phyloP scores from a whole-genome alignment of 441 rosid genomes.

The Populus hybrid region DNA sequence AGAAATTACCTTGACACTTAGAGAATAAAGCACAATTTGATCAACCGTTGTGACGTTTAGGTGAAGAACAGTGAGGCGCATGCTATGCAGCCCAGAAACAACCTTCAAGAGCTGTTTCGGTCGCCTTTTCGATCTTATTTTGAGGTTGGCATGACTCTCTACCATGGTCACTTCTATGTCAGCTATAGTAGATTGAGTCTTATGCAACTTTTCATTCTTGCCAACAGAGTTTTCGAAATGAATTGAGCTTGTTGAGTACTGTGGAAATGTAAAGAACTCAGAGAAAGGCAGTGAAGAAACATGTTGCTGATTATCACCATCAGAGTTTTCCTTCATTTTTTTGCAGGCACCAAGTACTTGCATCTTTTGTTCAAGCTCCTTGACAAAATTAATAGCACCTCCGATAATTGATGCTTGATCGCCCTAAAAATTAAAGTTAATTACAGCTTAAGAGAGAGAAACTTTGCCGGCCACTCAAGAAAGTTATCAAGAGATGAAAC shows the following conservation, averaged over 20 bases:
- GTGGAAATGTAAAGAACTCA: conserved; percentile 67
- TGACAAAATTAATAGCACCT: conserved; percentile 80
- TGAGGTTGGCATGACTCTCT: conserved; percentile 43
- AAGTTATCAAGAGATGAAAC: not conserved
- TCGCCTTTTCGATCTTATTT: conserved; percentile 57
- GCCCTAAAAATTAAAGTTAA: conserved; percentile 32
- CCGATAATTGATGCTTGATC: conserved; percentile 92
- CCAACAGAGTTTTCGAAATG: conserved; percentile 18
- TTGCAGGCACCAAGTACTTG: conserved; percentile 35
- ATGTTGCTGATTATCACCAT: not conserved
- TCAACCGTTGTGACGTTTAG: conserved; percentile 67
- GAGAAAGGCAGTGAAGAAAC: conserved; percentile 33
- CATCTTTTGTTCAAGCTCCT: conserved; percentile 72
- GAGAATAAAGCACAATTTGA: conserved; percentile 61
- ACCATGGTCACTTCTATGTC: conserved; percentile 62
- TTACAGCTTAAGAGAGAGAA: not conserved
- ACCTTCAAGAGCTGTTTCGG: conserved; percentile 67
- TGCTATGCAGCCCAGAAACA: conserved; percentile 56
- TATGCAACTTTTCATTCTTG: conserved; percentile 20
- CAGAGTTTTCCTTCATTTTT: conserved; percentile 27
- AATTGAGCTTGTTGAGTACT: conserved; percentile 40
- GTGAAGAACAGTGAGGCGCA: conserved; percentile 72
- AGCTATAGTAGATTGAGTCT: conserved; percentile 34
- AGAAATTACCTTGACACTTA: conserved; percentile 69
- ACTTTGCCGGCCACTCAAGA: not conserved